A percentile compares a stretch with the other conserved stretches of the same genome.
Evolutionary conservation across 257 asterid genomes (phyloP).

Genomic region (Verbascum thapsus): DNA sequence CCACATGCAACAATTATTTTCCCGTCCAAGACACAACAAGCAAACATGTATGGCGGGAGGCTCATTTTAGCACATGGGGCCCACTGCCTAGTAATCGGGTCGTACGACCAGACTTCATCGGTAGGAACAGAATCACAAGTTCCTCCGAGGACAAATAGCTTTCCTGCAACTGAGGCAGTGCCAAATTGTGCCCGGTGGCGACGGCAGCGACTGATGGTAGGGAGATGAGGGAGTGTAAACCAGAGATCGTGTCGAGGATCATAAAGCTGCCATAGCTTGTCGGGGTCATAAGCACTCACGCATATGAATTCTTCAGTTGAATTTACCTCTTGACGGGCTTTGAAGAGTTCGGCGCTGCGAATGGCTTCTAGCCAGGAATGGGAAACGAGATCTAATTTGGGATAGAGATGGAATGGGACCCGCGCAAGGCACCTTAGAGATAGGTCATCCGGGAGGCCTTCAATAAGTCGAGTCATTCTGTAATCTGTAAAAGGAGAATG

Average conservation of each 20-base stretch:
- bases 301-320: conserved; percentile 82
- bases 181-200: conserved; percentile 95
- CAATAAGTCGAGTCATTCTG: conserved; percentile 94
- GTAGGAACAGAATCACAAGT: conserved; percentile 96
- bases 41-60: conserved; percentile 96
- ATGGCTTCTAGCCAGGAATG: conserved; percentile 84
- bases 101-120: conserved; percentile 89
- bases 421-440: conserved; percentile 91
- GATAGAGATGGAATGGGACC: conserved; percentile 85
- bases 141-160: conserved; percentile 91
- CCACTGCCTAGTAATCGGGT: conserved; percentile 72
- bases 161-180: conserved; percentile 79
- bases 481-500: no score
- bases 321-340: conserved; percentile 81
- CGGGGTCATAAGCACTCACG: conserved; percentile 87
- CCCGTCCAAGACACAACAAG: conserved; percentile 87
- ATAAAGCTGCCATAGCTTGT: conserved; percentile 94
- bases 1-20: conserved; percentile 96
- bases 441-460: conserved; percentile 98
- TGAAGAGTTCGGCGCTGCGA: conserved; percentile 75
- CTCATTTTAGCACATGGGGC: conserved; percentile 69
- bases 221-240: conserved; percentile 88
- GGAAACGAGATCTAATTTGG: conserved; percentile 77
- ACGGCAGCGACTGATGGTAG: conserved; percentile 81
- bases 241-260: conserved; percentile 81